Base-by-base conservation (phyloP, 176 grass and related monocot species). In the Cymbopogon citratus region DNA sequence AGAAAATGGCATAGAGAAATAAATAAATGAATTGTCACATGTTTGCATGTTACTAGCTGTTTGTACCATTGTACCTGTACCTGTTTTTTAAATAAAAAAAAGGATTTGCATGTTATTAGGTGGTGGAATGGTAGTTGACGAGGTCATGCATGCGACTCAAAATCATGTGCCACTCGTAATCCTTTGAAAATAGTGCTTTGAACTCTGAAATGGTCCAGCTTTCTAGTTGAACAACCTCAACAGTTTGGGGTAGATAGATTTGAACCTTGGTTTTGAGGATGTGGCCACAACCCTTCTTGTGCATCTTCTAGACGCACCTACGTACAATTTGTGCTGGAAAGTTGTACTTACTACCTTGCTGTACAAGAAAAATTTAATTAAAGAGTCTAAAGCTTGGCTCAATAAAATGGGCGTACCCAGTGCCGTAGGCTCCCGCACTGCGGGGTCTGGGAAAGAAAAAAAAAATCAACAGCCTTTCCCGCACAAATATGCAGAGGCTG, bases 301-400 rank as follows among this genome's bases (percentile, higher is more conserved):
- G 34, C 1, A 15, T 27, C 56, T n/a, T 56, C 21, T 29, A 16
- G 38, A 12, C 7, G 57, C 75, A 77, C 40, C n/a, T n/a, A n/a
- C n/a, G 76, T 19, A 40, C 59, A 64, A 78, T n/a, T 25, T 63
- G 76, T 65, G 76, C 57, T 44, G 75, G 63, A 78, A 21, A 38
- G n/a, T n/a, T n/a, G n/a, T n/a, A n/a, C n/a, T n/a, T n/a, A n/a
- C n/a, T n/a, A n/a, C n/a, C n/a, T n/a, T n/a, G n/a, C n/a, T n/a
- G n/a, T n/a, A n/a, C n/a, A n/a, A n/a, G n/a, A n/a, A n/a, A n/a
- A n/a, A n/a, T n/a, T n/a, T n/a, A n/a, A n/a, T n/a, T n/a, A n/a
- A n/a, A n/a, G n/a, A n/a, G n/a, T n/a, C n/a, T n/a, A n/a, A n/a
- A n/a, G n/a, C n/a, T n/a, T n/a, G n/a, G n/a, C n/a, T n/a, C n/a